Conservation (phyloP, 2,329 filamentous ascomycete species). For the Fusarium sp. region DNA sequence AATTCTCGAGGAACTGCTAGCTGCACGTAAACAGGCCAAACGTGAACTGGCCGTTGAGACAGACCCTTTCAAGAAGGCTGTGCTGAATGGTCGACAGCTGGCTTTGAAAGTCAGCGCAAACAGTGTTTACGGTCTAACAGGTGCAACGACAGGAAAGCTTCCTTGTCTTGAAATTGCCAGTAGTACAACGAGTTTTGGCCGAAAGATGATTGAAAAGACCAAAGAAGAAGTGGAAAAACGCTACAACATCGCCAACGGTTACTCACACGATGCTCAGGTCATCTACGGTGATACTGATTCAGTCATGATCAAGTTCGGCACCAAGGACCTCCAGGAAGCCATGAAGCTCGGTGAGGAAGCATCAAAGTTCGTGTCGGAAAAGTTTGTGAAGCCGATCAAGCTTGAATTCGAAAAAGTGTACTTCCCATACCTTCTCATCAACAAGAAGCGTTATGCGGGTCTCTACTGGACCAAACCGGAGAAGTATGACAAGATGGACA, state of each 20-base stretch:
- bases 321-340: conserved; percentile 83
- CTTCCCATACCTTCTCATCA: conserved; percentile 97
- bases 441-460: conserved; percentile 99
- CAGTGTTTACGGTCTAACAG: conserved; percentile 96
- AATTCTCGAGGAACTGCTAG: conserved; percentile 92
- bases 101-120: conserved; percentile 97
- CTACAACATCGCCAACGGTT: conserved; percentile 94
- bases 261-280: conserved; percentile 92
- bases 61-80: conserved; percentile 97
- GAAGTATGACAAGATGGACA: conserved; percentile 99
- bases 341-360: conserved; percentile 98
- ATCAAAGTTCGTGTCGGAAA: conserved; percentile 85
- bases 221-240: conserved; percentile 93
- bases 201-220: conserved; percentile 98
- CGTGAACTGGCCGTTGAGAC: conserved; percentile 88
- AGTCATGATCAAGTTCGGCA: conserved; percentile 99
- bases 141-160: conserved; percentile 94
- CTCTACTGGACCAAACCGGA: conserved; percentile 95
- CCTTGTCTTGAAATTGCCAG: conserved; percentile 95
- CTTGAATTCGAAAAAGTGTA: conserved; percentile 99
- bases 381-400: conserved; percentile 97
- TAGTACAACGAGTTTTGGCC: conserved; percentile 95
- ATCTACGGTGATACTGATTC: conserved; percentile 99
- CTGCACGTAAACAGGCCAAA: conserved; percentile 95
- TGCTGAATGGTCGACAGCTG: conserved; percentile 95